Base-by-base conservation (phyloP, 2,329 filamentous ascomycete genomes). In the Exophiala aquamarina region DNA sequence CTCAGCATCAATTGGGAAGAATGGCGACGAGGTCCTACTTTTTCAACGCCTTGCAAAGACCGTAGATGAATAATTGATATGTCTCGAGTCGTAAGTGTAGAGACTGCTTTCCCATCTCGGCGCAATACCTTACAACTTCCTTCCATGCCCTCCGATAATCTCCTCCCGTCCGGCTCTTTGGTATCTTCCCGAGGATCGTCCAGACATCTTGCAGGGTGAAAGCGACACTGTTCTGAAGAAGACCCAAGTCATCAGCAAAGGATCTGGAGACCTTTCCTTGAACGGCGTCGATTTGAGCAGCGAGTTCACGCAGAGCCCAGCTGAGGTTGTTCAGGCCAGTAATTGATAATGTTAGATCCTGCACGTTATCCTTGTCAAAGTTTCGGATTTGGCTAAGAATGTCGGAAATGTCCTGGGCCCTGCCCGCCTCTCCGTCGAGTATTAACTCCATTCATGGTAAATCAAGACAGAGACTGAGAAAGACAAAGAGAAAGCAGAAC, bases 291-390 rank as follows among this genome's bases (percentile, higher is more conserved):
- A 75, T 62, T 20, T 71, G 62, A 40, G 67, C 66, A 33, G 77
- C 69, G 31, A 83, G 63, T 33, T 65, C 66, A 36, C 72, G 71
- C 18, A 83, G 65, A 7, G 66, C 68, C 38, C 71, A 68, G 46
- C 76, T 76, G 60, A 82, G 75, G 41, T 70, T 70, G 59, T 77
- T 80, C 18, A 82, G 69, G 50, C 78, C 71, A 44, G 74, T 71
- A 42, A 82, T 76, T 20, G 77, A 63, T 23, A 68, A 68, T 18
- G 76, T 77, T 56, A 83, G 76, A 34, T 78, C 73, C 23, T 73
- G 70, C 26, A 72, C 67, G 56, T 74, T 65, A 42, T 77, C 69
- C 6, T 75, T 72, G 39, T 82, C 70, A 54, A 72, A 69, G 46
- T 68, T 66, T 41, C 75, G 65, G 61, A 81, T 79, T 33, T 65